Evolutionary conservation across 2,329 filamentous ascomycete genomes (phyloP).

Genomic region (Sclerotinia borealis): DNA sequence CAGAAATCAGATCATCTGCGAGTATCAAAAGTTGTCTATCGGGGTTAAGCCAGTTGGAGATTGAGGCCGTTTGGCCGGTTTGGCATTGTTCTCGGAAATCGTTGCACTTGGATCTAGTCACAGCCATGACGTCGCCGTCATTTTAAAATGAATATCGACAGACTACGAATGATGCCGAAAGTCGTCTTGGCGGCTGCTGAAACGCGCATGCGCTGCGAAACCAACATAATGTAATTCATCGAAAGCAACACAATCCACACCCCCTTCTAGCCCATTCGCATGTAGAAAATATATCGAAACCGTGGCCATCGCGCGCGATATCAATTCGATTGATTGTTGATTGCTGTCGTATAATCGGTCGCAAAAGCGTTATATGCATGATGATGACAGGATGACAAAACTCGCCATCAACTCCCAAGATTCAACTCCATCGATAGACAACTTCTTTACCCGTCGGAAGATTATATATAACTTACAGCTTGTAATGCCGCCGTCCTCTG

Average conservation of each 20-base stretch:
- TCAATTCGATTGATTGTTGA: background rate
- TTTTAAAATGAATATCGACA: background rate
- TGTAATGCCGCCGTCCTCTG: constrained; percentile 69
- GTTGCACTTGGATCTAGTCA: background rate
- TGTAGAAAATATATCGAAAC: background rate
- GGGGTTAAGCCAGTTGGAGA: background rate
- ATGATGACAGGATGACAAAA: constrained; percentile 9
- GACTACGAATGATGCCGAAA: background rate
- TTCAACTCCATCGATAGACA: constrained; percentile 12
- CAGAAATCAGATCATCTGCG: background rate
- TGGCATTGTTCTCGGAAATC: background rate
- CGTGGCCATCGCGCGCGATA: background rate
- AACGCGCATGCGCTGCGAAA: constrained; percentile 18
- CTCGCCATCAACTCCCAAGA: constrained; percentile 18
- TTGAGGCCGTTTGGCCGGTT: background rate
- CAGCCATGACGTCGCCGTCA: background rate
- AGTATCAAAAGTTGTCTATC: background rate
- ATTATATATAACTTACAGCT: constrained; percentile 57
- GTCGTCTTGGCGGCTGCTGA: constrained; percentile 14
- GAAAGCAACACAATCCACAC: background rate
- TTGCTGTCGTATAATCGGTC: background rate
- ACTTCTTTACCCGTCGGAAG: constrained; percentile 11
- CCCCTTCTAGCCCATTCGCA: background rate
- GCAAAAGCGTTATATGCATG: constrained; percentile 9
- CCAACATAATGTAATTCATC: constrained; percentile 10